Evolutionary conservation across 495 filamentous ascomycete genomes (phyloP), one percentile per base, ranked within the genome.

Genomic region (Cercophora scortea): DNA sequence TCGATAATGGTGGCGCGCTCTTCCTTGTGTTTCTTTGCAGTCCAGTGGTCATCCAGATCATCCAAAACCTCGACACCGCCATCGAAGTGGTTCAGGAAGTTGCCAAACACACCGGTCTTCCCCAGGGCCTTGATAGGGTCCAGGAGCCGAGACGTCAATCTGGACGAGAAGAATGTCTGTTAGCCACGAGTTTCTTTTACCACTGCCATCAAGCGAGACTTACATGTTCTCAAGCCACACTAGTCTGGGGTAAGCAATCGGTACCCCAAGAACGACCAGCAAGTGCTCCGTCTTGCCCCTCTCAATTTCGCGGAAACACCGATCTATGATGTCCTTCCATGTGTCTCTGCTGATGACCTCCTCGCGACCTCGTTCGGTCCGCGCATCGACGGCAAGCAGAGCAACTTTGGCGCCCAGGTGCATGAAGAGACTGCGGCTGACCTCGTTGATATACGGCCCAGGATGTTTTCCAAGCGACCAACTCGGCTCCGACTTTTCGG

Each of bases 21-120:
- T 10, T 73, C 67, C 63, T 97, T 97, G 69, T 96, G 89, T 61
- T 90, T 85, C 60, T 88, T 94, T 17, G 93, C 91, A 3, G 93
- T 95, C 93, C 93, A 98, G 62, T 97, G 92, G 66, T 98, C 93
- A 58, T 90, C 87, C 9, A 94, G 73, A 63, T 94, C 89, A 68
- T 97, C 93, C 32, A 95, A 76, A 13, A 98, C 88, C 68, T 96
- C 94, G 6, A 95, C 87, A 42, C 89, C 90, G 49, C 89, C 91
- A 61, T 96, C 91, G 61, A 94, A 89, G 50, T 83, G 87, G 67
- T 95, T 96, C 15, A 95, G 72, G 45, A 96, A 78, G 7, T 82
- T 69, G 32, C 89, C 88, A 42, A 97, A 77, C 62, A 94, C 69
- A 7, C 91, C 90, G 44, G 83, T 75, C 53, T 90, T 88, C 33